Conservation (phyloP, 176 grass and related monocot genomes). For the Bolboschoenus planiculmis region DNA sequence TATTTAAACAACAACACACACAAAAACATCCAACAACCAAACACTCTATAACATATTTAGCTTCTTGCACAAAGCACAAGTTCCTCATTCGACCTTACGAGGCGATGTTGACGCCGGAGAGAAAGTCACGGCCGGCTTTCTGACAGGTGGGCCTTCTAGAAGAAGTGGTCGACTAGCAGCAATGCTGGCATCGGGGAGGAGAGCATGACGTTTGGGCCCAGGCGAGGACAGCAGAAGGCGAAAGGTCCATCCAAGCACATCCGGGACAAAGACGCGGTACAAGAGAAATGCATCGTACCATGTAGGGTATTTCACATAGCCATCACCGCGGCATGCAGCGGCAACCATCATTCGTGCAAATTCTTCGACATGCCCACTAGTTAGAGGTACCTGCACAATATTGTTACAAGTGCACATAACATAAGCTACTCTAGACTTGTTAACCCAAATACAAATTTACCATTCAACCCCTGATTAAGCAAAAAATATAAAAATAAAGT, state of each 20-base stretch:
- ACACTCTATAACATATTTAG: not conserved
- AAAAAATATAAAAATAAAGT: not conserved
- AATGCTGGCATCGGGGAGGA: conserved; percentile 7
- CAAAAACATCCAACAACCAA: not conserved
- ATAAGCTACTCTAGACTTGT: not conserved
- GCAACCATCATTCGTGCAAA: conserved; percentile 62
- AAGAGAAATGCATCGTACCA: conserved; percentile 84
- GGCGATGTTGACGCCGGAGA: not conserved
- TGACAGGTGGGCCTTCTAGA: conserved; percentile 7
- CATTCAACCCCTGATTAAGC: not conserved
- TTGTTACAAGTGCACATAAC: not conserved
- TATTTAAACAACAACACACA: conserved; percentile 17
- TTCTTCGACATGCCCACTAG: conserved; percentile 29
- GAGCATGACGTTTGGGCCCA: conserved; percentile 15
- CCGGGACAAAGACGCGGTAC: conserved; percentile 66
- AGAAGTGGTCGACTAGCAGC: not conserved
- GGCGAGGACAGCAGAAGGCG: conserved; percentile 46
- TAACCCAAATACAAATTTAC: not conserved
- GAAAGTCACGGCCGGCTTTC: conserved; percentile 1
- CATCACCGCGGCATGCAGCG: conserved; percentile 63
- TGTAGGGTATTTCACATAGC: conserved; percentile 43
- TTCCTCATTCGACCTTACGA: conserved; percentile 17
- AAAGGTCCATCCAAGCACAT: conserved; percentile 74
- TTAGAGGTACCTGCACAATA: conserved; percentile 18
- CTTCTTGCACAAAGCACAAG: conserved; percentile 8